Base-by-base conservation (phyloP, 352 stramenopile genomes). In the Phytophthora melonis region DNA sequence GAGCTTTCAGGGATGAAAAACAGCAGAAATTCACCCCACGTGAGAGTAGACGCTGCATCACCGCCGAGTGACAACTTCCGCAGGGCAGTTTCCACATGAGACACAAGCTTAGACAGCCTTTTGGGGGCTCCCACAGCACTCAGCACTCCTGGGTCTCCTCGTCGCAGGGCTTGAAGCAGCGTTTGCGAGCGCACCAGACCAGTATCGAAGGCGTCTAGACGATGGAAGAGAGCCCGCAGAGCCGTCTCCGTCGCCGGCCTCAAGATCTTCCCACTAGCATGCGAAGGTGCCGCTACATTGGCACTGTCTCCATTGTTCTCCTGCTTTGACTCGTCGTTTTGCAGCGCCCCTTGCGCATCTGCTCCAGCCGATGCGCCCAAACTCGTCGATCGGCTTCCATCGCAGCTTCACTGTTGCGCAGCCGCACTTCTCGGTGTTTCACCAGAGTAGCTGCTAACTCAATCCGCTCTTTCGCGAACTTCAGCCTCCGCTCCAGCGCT, bases 11-110 rank as follows among this genome's bases (percentile, higher is more conserved):
- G 88, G 54, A 94, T 86, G 53, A 93, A 93, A 8, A 90, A 63
- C 5, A 94, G 70, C 65, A 94, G 21, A 39, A 95, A 83, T 66
- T 95, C 86, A 30, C 88, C 88, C 88, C 88, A 95, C n/a, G 86
- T 93, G 25, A 92, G 62, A 6, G 75, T 90, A 1, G 27, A 16
- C 62, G 53, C 68, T 7, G 39, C 47, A 43, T 54, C 32, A 32
- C 60, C 53, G 58, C 25, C 53, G 21, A 65, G 19, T 7, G 82
- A 82, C 13, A 78, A 61, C 45, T 78, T 71, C 2, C 69, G 68
- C 11, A 89, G 55, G 18, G 53, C 67, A 19, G 60, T 55, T 50
- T 91, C 80, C 5, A 93, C 57, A 21, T 91, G 77, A 9, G 68
- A 64, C 7, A 85, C 63, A 3, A 92, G 73, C 19, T 77, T 81